A percentile compares a stretch with the other conserved stretches of the same genome.
Evolutionary conservation across 2,329 filamentous ascomycete species (phyloP).

Genomic region (Cadophora malorum): DNA sequence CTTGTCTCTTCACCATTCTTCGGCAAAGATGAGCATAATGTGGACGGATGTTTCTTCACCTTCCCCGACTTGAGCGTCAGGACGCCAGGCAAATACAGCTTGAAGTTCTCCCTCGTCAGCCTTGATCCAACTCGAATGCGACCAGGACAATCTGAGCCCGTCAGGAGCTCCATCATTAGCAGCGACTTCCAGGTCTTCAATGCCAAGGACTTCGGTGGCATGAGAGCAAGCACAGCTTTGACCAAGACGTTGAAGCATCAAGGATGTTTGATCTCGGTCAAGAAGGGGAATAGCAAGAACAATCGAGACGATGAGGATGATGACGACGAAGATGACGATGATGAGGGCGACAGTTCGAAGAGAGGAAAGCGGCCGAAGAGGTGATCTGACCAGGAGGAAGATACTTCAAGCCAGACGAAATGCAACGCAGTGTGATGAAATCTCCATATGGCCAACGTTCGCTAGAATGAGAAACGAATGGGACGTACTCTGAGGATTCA

Average conservation of each 20-base stretch:
- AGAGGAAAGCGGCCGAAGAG: conserved; percentile 33
- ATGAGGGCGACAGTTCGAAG: conserved; percentile 17
- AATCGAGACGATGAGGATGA: conserved; percentile 35
- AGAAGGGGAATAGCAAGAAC: conserved; percentile 78
- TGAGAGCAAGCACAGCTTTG: conserved; percentile 77
- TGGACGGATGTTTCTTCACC: conserved; percentile 83
- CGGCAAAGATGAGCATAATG: conserved; percentile 73
- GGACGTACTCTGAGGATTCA: neutral
- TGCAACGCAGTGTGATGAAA: neutral
- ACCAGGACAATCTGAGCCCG: conserved; percentile 58
- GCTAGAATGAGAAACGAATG: conserved; percentile 14
- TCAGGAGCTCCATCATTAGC: conserved; percentile 62
- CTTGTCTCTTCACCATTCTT: conserved; percentile 79
- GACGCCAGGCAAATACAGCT: conserved; percentile 75
- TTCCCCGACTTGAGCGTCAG: conserved; percentile 84
- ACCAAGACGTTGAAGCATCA: conserved; percentile 79
- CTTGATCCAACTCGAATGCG: conserved; percentile 67
- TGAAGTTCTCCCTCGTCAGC: conserved; percentile 76
- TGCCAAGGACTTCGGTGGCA: conserved; percentile 85
- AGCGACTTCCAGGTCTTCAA: conserved; percentile 81
- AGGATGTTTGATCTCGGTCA: conserved; percentile 83
- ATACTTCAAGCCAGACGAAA: conserved; percentile 10
- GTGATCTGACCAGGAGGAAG: conserved; percentile 5
- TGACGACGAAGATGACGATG: conserved; percentile 21
- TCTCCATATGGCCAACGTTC: neutral